phyloP scores from a whole-genome alignment of 495 filamentous ascomycete species.

The Aspergillus olivimuriae region DNA sequence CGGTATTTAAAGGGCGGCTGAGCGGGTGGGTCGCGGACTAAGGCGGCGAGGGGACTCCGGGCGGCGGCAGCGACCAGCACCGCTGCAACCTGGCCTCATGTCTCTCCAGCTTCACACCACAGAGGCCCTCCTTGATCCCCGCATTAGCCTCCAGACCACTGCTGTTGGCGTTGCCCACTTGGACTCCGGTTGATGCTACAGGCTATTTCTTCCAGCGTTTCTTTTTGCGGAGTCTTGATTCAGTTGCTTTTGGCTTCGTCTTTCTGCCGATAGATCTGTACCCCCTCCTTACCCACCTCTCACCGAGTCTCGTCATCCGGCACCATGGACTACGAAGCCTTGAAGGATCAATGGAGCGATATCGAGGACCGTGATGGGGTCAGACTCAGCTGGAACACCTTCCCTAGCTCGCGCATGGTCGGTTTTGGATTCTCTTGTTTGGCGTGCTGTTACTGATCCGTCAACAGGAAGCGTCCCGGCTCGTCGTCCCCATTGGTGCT shows the following conservation, averaged over 20 bases:
- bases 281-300: conserved; percentile 21
- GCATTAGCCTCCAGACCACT: conserved; percentile 20
- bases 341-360: conserved; percentile 98
- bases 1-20: conserved; percentile 36
- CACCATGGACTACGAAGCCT: conserved; percentile 67
- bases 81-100: conserved; percentile 48
- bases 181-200: conserved; percentile 28
- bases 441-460: conserved; percentile 16
- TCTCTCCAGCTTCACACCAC: conserved; percentile 32
- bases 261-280: no score
- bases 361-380: conserved; percentile 96
- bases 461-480: conserved; percentile 82
- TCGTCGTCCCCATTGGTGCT: conserved; percentile 95
- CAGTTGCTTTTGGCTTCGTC: conserved; percentile 12
- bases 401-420: conserved; percentile 97
- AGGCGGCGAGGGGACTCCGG: conserved; percentile 28
- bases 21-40: no score
- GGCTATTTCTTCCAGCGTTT: conserved; percentile 11
- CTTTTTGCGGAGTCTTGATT: conserved; percentile 15
- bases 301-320: conserved; percentile 22
- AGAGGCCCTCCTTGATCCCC: conserved; percentile 17
- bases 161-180: conserved; percentile 18
- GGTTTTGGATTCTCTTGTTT: conserved; percentile 20
- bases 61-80: conserved; percentile 24
- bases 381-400: conserved; percentile 98